These are phyloP conservation scores for Calonectria honghensis DNA, from an alignment of 2,329 filamentous ascomycete species.

Conservation along the genomic window DNA sequence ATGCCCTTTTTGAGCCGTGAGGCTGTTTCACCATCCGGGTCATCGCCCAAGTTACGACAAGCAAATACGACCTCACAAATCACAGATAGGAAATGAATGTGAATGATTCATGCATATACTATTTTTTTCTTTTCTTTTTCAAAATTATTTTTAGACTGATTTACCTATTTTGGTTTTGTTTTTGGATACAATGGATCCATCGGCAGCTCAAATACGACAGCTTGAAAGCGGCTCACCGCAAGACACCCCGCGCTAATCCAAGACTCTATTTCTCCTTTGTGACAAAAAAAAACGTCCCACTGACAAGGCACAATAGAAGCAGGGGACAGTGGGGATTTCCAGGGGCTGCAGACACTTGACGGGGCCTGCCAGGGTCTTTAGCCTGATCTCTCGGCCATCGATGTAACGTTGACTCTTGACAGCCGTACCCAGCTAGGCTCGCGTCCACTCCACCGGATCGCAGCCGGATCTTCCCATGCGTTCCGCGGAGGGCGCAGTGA, in stretches of 20 bases:
- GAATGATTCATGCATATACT: slow-evolving; percentile 1
- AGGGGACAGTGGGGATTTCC: neutral
- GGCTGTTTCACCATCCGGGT: neutral
- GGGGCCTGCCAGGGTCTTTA: neutral
- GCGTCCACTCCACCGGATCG: slow-evolving; percentile 5
- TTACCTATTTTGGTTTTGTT: neutral
- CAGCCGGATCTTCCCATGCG: neutral
- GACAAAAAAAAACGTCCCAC: neutral
- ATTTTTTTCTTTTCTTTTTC: neutral
- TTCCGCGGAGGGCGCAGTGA: neutral
- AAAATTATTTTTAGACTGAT: neutral
- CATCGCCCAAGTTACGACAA: neutral
- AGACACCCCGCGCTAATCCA: neutral
- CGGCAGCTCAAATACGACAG: neutral
- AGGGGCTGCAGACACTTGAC: neutral
- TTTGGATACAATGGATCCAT: neutral
- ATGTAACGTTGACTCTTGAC: slow-evolving; percentile 18
- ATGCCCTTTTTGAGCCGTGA: neutral
- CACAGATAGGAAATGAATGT: neutral
- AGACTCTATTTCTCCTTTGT: neutral
- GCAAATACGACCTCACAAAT: slow-evolving; percentile 2
- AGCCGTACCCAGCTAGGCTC: neutral
- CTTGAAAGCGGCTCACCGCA: neutral
- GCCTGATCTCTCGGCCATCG: neutral
- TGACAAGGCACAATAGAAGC: neutral